Evolutionary conservation across 495 filamentous ascomycete species (phyloP).

Genomic region (Aspergillus hancockii): DNA sequence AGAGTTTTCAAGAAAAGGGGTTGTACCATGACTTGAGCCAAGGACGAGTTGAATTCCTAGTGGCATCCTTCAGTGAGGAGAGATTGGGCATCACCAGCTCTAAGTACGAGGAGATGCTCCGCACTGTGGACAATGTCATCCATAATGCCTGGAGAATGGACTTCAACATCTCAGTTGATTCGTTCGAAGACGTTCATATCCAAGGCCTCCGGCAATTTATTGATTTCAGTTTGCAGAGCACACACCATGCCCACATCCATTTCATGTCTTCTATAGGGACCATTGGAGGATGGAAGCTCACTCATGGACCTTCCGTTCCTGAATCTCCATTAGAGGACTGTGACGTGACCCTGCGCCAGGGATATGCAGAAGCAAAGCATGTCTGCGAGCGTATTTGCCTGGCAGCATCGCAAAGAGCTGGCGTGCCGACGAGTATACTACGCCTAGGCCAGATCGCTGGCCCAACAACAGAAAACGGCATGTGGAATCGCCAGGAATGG

Average conservation of each 20-base stretch:
- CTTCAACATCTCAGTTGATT: constrained; percentile 57
- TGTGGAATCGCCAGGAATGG: constrained; percentile 42
- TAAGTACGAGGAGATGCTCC: constrained; percentile 39
- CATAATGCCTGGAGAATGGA: constrained; percentile 67
- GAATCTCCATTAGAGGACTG: constrained; percentile 48
- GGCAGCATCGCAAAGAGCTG: constrained; percentile 34
- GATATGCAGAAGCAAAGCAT: constrained; percentile 59
- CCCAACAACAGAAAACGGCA: constrained; percentile 30
- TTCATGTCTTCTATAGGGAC: constrained; percentile 58
- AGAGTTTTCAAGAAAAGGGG: constrained; percentile 15
- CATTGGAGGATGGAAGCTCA: constrained; percentile 33
- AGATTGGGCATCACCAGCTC: constrained; percentile 45
- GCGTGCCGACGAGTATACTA: constrained; percentile 46
- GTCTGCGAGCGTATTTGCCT: constrained; percentile 53
- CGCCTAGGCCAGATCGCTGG: constrained; percentile 63
- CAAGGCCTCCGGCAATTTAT: constrained; percentile 49
- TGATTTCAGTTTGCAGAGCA: constrained; percentile 47
- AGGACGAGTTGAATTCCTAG: constrained; percentile 44
- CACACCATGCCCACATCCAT: constrained; percentile 44
- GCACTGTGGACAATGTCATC: constrained; percentile 50
- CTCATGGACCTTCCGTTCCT: constrained; percentile 34
- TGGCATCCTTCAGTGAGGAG: constrained; percentile 46
- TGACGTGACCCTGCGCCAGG: constrained; percentile 28
- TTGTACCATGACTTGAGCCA: constrained; percentile 5
- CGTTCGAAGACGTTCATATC: constrained; percentile 56